Evolutionary conservation across 768 basidiomycete species (phyloP).

Genomic region (Mycena crocata): DNA sequence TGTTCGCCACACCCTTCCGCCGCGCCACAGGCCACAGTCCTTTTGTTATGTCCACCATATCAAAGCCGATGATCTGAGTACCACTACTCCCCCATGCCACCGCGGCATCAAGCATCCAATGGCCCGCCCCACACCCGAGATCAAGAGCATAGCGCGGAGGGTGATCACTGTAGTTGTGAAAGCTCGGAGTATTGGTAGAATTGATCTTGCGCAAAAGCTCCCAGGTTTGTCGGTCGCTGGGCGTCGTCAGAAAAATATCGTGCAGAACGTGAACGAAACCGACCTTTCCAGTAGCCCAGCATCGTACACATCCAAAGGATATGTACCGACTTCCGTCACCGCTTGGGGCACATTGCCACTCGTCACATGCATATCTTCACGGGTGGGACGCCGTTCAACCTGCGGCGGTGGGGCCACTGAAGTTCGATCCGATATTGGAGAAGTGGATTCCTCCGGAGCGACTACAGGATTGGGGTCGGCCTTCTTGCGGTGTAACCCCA

Average conservation of each 20-base stretch:
- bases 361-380: too few relatives aligned
- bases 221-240: constrained; percentile 57
- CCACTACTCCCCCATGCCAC: constrained; percentile 54
- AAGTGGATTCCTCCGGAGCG: background rate
- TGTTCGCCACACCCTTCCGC: constrained; percentile 33
- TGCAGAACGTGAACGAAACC: too few relatives aligned
- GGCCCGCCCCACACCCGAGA: constrained; percentile 65
- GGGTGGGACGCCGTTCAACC: background rate
- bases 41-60: constrained; percentile 38
- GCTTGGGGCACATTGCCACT: too few relatives aligned
- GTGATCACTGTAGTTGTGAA: constrained; percentile 38
- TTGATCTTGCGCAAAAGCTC: constrained; percentile 53
- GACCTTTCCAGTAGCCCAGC: constrained; percentile 34
- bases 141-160: constrained; percentile 60
- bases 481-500: constrained; percentile 21
- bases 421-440: constrained; percentile 2
- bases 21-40: constrained; percentile 30
- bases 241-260: background rate
- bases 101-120: constrained; percentile 64
- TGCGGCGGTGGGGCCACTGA: background rate
- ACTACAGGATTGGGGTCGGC: background rate
- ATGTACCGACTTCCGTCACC: constrained; percentile 33
- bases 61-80: constrained; percentile 53
- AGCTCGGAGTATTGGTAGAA: constrained; percentile 39
- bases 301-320: constrained; percentile 41